Percentiles rank a stretch among this genome's conserved stretches.
phyloP scores from a whole-genome alignment of 2,329 filamentous ascomycete genomes.

The Aspergillus fischeri region DNA sequence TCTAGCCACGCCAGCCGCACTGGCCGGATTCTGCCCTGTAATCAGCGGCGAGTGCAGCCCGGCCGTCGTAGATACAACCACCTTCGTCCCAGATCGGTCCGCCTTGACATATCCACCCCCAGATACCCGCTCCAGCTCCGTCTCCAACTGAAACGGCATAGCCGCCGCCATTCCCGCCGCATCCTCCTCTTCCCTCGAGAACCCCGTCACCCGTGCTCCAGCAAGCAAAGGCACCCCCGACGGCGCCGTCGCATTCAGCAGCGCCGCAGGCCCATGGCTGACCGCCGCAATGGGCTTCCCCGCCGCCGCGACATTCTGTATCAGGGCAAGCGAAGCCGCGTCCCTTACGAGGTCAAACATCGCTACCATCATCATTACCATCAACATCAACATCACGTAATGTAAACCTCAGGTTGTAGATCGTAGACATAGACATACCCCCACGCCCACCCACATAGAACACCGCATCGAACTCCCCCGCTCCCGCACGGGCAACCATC shows the following conservation, averaged over 20 bases:
- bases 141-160: constrained; percentile 47
- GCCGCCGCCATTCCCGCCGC: constrained; percentile 34
- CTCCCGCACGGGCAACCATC: constrained; percentile 51
- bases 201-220: constrained; percentile 43
- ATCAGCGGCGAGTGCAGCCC: constrained; percentile 36
- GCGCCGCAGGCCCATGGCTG: constrained; percentile 46
- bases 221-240: constrained; percentile 41
- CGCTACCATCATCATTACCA: constrained; percentile 18
- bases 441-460: constrained; percentile 54
- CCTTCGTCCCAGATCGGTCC: constrained; percentile 43
- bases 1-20: constrained; percentile 41
- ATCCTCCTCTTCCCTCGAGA: constrained; percentile 48
- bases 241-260: constrained; percentile 42
- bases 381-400: not conserved
- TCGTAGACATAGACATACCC: constrained; percentile 31
- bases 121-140: constrained; percentile 37
- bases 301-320: constrained; percentile 43
- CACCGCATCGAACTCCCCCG: constrained; percentile 58
- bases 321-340: constrained; percentile 38
- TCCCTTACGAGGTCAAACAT: constrained; percentile 48
- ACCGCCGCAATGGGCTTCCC: constrained; percentile 47
- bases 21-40: constrained; percentile 48
- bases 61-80: constrained; percentile 33
- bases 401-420: not conserved
- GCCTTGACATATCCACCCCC: constrained; percentile 46